Evolutionary conservation across 164 flowering plant genomes (phyloP).

Genomic region (Nymphaea thermarum): DNA sequence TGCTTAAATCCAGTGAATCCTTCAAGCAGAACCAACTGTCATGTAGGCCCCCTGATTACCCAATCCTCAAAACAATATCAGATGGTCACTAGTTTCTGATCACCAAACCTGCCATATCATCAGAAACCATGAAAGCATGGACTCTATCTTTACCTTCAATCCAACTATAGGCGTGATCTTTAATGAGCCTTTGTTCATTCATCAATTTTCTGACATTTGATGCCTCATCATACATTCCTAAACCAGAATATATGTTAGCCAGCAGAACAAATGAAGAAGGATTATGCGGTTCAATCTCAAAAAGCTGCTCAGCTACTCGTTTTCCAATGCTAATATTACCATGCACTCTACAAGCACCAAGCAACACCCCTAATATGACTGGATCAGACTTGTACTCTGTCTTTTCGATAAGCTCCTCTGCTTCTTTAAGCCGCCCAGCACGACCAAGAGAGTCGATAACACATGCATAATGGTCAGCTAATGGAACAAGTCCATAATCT

Average conservation of each 20-base stretch:
- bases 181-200: constrained; percentile 30
- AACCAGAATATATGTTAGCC: constrained; percentile 54
- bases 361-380: constrained; percentile 72
- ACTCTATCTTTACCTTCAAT: constrained; percentile 22
- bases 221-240: constrained; percentile 77
- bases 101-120: constrained; percentile 10
- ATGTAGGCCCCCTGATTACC: no score
- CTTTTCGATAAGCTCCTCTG: constrained; percentile 39
- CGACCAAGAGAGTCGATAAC: constrained; percentile 62
- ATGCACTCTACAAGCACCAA: constrained; percentile 73
- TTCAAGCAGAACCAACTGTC: no score
- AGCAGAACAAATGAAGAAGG: constrained; percentile 64
- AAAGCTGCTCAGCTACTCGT: constrained; percentile 64
- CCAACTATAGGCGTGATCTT: constrained; percentile 67
- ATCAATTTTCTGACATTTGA: constrained; percentile 41
- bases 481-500: constrained; percentile 42
- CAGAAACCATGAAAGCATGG: constrained; percentile 19
- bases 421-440: constrained; percentile 59
- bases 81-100: neutral
- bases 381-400: constrained; percentile 53
- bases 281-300: constrained; percentile 45
- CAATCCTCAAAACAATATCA: neutral
- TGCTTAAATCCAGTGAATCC: no score
- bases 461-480: constrained; percentile 60
- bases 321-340: constrained; percentile 48